These are phyloP conservation scores for Lipomyces sp. DNA, from an alignment of 805 yeast species.

Conservation along the genomic window DNA sequence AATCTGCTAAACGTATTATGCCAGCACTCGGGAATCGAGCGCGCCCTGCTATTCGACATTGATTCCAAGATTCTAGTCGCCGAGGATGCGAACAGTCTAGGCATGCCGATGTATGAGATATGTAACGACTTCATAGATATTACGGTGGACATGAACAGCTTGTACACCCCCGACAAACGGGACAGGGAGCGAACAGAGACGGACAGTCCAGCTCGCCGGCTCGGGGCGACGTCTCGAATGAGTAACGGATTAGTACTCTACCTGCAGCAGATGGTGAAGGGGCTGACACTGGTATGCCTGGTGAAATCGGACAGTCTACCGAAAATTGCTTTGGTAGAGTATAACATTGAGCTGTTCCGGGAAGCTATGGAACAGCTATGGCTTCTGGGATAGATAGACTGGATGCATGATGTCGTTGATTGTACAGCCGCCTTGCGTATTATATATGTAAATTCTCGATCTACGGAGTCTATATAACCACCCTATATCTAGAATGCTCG, in stretches of 20 bases:
- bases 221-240: conserved; percentile 68
- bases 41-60: conserved; percentile 87
- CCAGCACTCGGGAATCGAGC: conserved; percentile 85
- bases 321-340: conserved; percentile 71
- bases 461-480: too few species aligned
- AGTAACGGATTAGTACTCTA: conserved; percentile 83
- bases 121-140: conserved; percentile 97
- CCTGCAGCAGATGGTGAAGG: conserved; percentile 87
- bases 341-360: conserved; percentile 72
- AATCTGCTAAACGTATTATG: conserved; percentile 84
- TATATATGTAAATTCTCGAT: too few species aligned
- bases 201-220: conserved; percentile 16
- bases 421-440: too few species aligned
- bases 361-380: conserved; percentile 30
- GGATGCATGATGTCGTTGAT: too few species aligned
- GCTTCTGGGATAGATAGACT: background rate
- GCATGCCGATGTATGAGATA: conserved; percentile 90
- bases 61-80: conserved; percentile 93
- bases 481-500: too few species aligned
- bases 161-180: conserved; percentile 31
- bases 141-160: conserved; percentile 71
- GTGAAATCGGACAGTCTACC: conserved; percentile 62
- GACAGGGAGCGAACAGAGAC: conserved; percentile 14
- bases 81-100: conserved; percentile 94
- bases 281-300: conserved; percentile 84